These are phyloP conservation scores for Microglena sp. DNA, from an alignment of 139 green algal species.

Conservation along the genomic window DNA sequence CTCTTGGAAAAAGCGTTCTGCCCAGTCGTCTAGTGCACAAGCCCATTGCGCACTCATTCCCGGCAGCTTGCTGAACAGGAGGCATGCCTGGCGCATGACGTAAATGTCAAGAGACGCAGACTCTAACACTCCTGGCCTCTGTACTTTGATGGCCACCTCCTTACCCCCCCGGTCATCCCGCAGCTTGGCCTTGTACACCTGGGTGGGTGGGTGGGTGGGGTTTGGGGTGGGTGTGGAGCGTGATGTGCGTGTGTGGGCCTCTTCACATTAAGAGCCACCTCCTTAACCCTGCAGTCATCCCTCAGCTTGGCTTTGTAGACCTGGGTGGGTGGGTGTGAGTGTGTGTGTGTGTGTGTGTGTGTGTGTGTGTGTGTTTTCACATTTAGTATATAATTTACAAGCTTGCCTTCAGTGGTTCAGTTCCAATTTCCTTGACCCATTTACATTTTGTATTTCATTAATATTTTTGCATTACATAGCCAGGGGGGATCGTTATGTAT, in stretches of 20 bases:
- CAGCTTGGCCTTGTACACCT: slow-evolving; percentile 60
- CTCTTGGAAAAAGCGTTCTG: slow-evolving; percentile 66
- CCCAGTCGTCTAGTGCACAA: slow-evolving; percentile 74
- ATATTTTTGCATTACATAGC: no score
- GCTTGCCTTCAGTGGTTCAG: no score
- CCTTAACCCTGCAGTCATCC: slow-evolving; percentile 27
- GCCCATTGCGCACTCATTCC: slow-evolving; percentile 51
- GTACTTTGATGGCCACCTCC: slow-evolving; percentile 32
- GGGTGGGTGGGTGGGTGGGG: background rate
- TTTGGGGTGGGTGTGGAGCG: background rate
- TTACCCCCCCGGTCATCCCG: slow-evolving; percentile 25
- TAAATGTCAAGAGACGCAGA: slow-evolving; percentile 77
- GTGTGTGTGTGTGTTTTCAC: slow-evolving; percentile 62
- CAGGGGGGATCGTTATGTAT: no score
- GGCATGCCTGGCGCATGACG: slow-evolving; percentile 52
- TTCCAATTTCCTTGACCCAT: no score
- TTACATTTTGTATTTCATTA: no score
- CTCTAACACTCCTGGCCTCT: slow-evolving; percentile 72
- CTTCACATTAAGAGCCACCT: slow-evolving; percentile 33
- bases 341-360: no score
- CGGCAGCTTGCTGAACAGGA: slow-evolving; percentile 27
- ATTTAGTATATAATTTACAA: no score
- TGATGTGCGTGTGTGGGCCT: no score
- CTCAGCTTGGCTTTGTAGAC: slow-evolving; percentile 59
- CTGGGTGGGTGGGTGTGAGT: background rate